Conservation (phyloP, 768 basidiomycete species). For the Panaeolus papilionaceus region DNA sequence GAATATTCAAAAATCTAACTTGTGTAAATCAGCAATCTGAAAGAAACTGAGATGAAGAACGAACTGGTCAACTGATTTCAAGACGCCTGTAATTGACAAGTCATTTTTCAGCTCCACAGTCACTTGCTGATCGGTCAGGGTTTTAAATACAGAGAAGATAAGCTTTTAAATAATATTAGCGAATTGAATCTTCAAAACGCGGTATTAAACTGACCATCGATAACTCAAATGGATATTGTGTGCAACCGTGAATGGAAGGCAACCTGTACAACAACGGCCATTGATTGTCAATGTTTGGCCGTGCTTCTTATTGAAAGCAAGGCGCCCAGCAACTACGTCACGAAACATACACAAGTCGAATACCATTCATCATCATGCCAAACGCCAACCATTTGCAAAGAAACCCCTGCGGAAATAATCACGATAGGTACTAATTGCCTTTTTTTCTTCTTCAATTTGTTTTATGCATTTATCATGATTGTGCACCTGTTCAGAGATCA, state of each 20-base stretch:
- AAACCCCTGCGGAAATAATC: no score
- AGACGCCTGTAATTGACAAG: conserved; percentile 91
- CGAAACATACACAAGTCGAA: no score
- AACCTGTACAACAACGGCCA: background rate
- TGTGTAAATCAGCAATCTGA: conserved; percentile 8
- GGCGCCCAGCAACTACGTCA: background rate
- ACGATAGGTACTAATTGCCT: no score
- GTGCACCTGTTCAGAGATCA: no score
- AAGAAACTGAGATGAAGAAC: conserved; percentile 17
- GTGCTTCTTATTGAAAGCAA: conserved; percentile 10
- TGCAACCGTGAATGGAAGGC: background rate
- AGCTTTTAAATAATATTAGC: conserved; percentile 52
- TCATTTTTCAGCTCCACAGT: conserved; percentile 99
- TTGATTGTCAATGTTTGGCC: conserved; percentile 5
- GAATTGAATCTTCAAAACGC: conserved; percentile 3
- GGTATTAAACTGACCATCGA: conserved; percentile 19
- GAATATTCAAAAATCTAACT: conserved; percentile 90
- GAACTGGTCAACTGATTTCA: conserved; percentile 98
- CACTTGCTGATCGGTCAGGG: conserved; percentile 95
- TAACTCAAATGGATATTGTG: background rate
- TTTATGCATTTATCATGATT: no score
- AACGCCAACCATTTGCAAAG: no score
- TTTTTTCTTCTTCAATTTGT: no score
- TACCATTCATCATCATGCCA: conserved; percentile 5
- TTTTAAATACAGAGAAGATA: conserved; percentile 99